Base-by-base conservation (phyloP, 176 grass and related monocot species). In the Microstegium vimineum region DNA sequence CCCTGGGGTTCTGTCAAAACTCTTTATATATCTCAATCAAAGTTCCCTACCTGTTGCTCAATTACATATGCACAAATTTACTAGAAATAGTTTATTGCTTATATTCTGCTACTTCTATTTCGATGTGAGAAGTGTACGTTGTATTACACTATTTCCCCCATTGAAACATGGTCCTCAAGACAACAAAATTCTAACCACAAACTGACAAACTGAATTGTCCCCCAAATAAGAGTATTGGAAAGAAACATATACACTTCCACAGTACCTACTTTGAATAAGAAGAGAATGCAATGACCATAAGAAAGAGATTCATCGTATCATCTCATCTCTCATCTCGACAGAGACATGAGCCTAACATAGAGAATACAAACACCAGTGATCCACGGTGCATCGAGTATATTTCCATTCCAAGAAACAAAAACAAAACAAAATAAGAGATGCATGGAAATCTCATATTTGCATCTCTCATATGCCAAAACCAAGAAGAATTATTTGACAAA, bases 301-400 rank as follows among this genome's bases (percentile, higher is more conserved):
- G 2, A 23, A 36, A 37, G 71, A 83, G 71, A 56, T 76, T 14
- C 23, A 57, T 68, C 32, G 35, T 67, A 47, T 68, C 45, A 41
- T 84, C 71, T 84, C 25, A 84, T 54, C 45, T 84, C 71, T 84
- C 25, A 84, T 54, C 45, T 68, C 72, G 62, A 84, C 17, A 76
- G 73, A 35, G 82, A 84, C 62, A 28, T 12, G 18, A 43, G 47
- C 74, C 73, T 43, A 77, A 41, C 38, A 1, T 8, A 41, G 20
- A 38, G 28, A 71, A 71, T 30, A 45, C 28, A 84, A 69, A 56
- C 62, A 59, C 18, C 18, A 42, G 17, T 13, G 32, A 76, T 41
- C 34, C 66, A 40, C 61, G 36, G 76, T 43, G 28, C 27, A 59
- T 45, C 5, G 18, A 28, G 38, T 71, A 22, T 25, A 22, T 25